Evolutionary conservation across 305 asterid species (phyloP).

Genomic region (Fraxinus floribunda): DNA sequence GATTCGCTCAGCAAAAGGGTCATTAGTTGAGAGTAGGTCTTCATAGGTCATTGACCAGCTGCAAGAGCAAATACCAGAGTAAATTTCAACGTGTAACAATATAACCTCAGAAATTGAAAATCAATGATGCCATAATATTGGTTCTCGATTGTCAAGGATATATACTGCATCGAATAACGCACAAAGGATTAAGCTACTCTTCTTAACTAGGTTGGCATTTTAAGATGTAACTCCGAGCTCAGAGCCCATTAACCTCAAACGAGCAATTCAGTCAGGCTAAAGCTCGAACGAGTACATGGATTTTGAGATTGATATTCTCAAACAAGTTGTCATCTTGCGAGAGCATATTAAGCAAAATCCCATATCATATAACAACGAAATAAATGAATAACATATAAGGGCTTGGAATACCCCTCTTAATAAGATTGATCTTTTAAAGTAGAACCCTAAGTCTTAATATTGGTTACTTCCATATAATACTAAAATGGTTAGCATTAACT

Average conservation of each 20-base stretch:
- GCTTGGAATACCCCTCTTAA: too few species aligned
- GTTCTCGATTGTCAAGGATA: not conserved
- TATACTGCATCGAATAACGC: not conserved
- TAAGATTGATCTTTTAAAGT: too few species aligned
- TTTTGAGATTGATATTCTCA: too few species aligned
- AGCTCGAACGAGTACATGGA: not conserved
- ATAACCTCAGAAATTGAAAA: not conserved
- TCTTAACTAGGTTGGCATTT: not conserved
- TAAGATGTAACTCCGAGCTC: not conserved
- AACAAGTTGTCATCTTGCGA: not conserved
- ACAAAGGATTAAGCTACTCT: not conserved
- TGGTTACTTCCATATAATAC: not conserved
- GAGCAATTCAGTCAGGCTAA: not conserved
- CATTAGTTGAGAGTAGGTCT: slow-evolving; percentile 74
- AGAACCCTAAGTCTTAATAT: too few species aligned
- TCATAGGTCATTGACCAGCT: slow-evolving; percentile 90
- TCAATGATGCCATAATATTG: not conserved
- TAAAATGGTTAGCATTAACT: not conserved
- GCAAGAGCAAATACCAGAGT: slow-evolving; percentile 25
- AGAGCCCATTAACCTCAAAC: not conserved
- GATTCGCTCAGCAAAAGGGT: slow-evolving; percentile 65
- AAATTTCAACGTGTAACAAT: not conserved
- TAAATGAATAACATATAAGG: too few species aligned
- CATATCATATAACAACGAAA: not conserved
- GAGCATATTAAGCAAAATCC: not conserved